phyloP scores from a whole-genome alignment of 495 filamentous ascomycete species.

The Tuber borchii region DNA sequence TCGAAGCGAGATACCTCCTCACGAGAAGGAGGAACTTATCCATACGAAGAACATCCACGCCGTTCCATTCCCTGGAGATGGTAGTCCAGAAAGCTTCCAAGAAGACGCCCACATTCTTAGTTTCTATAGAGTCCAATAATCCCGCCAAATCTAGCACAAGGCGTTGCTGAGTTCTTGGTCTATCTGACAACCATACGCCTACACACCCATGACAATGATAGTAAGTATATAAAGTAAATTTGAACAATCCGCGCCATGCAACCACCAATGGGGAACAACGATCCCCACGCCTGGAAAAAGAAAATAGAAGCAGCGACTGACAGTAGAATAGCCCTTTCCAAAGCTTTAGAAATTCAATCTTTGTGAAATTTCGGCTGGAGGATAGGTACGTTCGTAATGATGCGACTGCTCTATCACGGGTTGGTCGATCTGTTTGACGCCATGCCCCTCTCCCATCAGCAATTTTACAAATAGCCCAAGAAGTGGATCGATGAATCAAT shows the following conservation, averaged over 20 bases:
- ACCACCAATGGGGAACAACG: neutral
- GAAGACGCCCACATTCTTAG: constrained; percentile 58
- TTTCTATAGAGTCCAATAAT: constrained; percentile 60
- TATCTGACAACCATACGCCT: constrained; percentile 90
- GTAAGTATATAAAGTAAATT: constrained; percentile 12
- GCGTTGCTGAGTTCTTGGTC: constrained; percentile 75
- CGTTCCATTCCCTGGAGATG: constrained; percentile 71
- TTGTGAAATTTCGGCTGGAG: constrained; percentile 58
- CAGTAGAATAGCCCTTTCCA: constrained; percentile 98
- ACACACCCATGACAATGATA: neutral
- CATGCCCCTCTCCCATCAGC: neutral
- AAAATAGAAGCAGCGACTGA: constrained; percentile 38
- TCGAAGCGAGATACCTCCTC: constrained; percentile 63
- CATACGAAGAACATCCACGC: constrained; percentile 77
- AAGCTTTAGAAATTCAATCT: constrained; percentile 77
- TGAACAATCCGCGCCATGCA: neutral
- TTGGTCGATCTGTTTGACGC: constrained; percentile 60
- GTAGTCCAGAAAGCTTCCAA: constrained; percentile 82
- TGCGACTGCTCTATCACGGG: constrained; percentile 70
- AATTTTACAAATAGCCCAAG: neutral
- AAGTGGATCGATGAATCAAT: constrained; percentile 16
- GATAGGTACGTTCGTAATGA: constrained; percentile 73
- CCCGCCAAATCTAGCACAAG: constrained; percentile 70
- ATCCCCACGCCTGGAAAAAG: neutral
- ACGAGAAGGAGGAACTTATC: constrained; percentile 90